Base-by-base conservation (phyloP, 495 filamentous ascomycete species). In the Podospora fimiseda region DNA sequence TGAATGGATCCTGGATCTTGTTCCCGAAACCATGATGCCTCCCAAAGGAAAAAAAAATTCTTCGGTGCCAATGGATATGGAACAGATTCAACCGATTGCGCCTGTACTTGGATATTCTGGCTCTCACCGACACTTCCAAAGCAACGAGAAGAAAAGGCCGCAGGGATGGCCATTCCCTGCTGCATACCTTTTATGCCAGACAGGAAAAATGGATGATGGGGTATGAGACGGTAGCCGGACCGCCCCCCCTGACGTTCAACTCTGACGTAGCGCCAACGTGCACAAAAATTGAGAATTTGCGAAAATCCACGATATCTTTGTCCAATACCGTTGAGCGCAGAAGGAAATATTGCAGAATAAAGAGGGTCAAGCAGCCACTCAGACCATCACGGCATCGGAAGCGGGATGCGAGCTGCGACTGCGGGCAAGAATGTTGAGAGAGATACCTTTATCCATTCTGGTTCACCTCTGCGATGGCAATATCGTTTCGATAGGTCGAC, bases 261-360 rank as follows among this genome's bases (percentile, higher is more conserved):
- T 63, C 57, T 66, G 63, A 66, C 63, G 63, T 66, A 61, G 60
- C 61, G 52, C 39, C 43, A 47, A 43, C 53, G 56, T 61, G 56
- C 60, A 61, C 58, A 64, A 55, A 53, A 63, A 52, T 47, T 19
- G 58, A 55, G 50, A 52, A 50, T 55, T 53, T 55, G 27, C 50
- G 51, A 44, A 39, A 56, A 42, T 51, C 52, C 45, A 52, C 52
- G 52, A 52, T 59, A 62, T 62, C 50, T 62, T 59, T 58, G 52
- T 52, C 62, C 62, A 65, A 65, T 65, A 44, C 16, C 6, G 43
- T 36, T 37, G 41, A 48, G 55, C 23, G 51, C 43, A 50, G 60
- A 60, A 52, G 5, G 48, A 48, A 48, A 51, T 55, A 57, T 56
- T 22, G 47, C 24, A 30, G 50, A 44, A 41, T 56, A 54, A 51